Conservation (phyloP, 2,329 filamentous ascomycete genomes). For the Endothia cerciana region DNA sequence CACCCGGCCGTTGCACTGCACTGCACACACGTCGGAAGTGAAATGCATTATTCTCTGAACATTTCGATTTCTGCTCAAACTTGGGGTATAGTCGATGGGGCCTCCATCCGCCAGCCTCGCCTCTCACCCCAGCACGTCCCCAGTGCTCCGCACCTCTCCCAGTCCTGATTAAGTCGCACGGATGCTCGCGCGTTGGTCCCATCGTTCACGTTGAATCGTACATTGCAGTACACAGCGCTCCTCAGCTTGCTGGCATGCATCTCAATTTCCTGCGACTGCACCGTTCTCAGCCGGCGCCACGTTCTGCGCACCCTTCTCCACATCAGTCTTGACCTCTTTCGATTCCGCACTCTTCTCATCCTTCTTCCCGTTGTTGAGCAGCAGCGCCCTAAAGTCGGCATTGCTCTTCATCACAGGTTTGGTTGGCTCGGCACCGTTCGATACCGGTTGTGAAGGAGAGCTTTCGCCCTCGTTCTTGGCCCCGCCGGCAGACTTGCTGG, state of each 20-base stretch:
- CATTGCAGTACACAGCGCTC: neutral
- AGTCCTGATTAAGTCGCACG: neutral
- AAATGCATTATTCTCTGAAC: neutral
- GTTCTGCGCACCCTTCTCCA: neutral
- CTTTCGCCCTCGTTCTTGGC: slow-evolving; percentile 24
- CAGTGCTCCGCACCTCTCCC: neutral
- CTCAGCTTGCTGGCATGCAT: neutral
- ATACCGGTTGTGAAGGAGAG: neutral
- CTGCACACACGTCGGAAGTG: neutral
- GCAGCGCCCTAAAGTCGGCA: slow-evolving; percentile 61
- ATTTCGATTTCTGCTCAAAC: neutral
- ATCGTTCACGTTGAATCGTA: slow-evolving; percentile 3
- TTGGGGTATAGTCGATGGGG: slow-evolving; percentile 3
- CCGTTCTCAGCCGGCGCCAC: neutral
- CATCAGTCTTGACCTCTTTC: neutral
- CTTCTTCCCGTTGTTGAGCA: slow-evolving; percentile 39
- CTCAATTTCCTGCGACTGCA: neutral
- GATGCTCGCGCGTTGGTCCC: neutral
- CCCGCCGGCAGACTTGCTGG: slow-evolving; percentile 30
- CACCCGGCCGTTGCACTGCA: too few relatives aligned
- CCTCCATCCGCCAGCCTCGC: neutral
- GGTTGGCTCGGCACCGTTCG: slow-evolving; percentile 26
- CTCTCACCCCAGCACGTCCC: neutral
- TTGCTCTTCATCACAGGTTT: slow-evolving; percentile 52
- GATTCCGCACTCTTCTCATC: neutral